Evolutionary conservation across 768 basidiomycete genomes (phyloP), one percentile per base, ranked within the genome.

Genomic region (Mycena sanguinolenta): DNA sequence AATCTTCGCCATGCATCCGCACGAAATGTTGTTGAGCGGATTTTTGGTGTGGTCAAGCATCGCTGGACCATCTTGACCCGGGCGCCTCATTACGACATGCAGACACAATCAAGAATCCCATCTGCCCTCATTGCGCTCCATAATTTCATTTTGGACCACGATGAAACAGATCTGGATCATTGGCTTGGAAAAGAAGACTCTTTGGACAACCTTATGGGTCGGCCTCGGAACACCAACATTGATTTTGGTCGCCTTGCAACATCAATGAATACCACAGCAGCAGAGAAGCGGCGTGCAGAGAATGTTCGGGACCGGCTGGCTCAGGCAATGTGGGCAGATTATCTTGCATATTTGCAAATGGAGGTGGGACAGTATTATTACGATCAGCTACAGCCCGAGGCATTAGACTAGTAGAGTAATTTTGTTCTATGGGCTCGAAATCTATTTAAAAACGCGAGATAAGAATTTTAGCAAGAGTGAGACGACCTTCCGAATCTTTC

Each of bases 1-100:
- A 86, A 85, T 76, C 76, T 86, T 4, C 74, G 78, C 25, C 83
- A 86, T 76, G 76, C 83, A 12, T 76, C 75, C 64, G 79, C 78
- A 53, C 77, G 76, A 1, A 46, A 46, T 16, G 21, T 46, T 4
- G 17, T 46, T 19, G 44, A 46, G 21, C 21, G 44, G 3, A 46
- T 46, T 4, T 19, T 46, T 21, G 44, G 44, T 46, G 44, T 46
- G 4, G 16, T 46, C 9, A 46, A 46, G 84, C 61, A 70, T 19
- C 63, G 73, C 10, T 76, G 70, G 66, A 34, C 62, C 2, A 73
- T 76, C 58, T 63, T 76, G n/a, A 62, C 60, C 6, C 46, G 69
- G 23, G 61, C 79, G 0, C 75, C 75, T 21, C 61, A 46, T 21
- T 46, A 46, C 19, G 21, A 46, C 44, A 46, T 46, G 21, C 4